Evolutionary conservation across 2,329 filamentous ascomycete species (phyloP).

Genomic region (Fusarium napiforme): DNA sequence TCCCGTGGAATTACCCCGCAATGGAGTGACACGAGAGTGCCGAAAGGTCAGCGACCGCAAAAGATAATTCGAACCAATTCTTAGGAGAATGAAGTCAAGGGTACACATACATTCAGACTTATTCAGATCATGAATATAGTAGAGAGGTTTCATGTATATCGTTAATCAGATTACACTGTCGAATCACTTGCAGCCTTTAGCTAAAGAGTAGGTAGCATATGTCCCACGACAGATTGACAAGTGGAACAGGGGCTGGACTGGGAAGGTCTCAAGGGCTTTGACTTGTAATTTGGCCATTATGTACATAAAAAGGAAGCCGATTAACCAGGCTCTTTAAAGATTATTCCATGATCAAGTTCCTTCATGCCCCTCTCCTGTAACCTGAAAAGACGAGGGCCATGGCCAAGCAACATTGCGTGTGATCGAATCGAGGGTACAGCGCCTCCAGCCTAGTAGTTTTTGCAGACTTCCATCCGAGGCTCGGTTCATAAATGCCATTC

Average conservation of each 20-base stretch:
- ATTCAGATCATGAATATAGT: not conserved
- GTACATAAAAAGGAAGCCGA: not conserved
- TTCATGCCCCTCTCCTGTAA: accelerated
- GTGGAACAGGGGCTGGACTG: not conserved
- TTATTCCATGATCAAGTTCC: not conserved
- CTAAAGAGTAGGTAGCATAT: not conserved
- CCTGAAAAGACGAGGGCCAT: not conserved
- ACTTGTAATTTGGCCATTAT: not conserved
- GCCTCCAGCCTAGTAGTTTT: not conserved
- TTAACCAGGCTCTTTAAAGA: accelerated
- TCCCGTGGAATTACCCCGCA: not conserved
- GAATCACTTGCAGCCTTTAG: not conserved
- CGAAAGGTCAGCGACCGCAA: accelerated
- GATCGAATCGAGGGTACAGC: not conserved
- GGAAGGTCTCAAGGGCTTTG: accelerated
- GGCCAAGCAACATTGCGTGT: not conserved
- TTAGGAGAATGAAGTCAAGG: not conserved
- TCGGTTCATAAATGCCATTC: not conserved
- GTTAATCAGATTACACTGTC: not conserved
- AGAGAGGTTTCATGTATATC: not conserved
- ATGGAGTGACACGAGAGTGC: not conserved
- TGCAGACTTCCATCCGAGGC: not conserved
- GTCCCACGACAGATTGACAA: no score
- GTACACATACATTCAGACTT: not conserved
- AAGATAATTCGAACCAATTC: not conserved